Evolutionary conservation across 2,329 filamentous ascomycete genomes (phyloP).

Genomic region (Trichoderma sp.): DNA sequence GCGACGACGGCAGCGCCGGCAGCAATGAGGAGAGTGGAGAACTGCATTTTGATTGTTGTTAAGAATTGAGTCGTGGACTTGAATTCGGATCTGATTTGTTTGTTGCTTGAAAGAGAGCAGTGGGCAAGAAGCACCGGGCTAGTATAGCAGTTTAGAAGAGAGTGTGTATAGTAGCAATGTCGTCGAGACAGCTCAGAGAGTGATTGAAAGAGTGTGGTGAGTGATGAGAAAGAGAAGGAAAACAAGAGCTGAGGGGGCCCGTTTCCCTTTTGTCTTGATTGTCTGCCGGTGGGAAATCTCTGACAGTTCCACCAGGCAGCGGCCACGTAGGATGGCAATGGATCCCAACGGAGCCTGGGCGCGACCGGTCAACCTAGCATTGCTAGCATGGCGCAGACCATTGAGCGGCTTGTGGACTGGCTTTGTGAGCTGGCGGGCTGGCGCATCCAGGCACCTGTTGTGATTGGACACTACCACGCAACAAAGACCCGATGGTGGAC

Average conservation of each 20-base stretch:
- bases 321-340: constrained; percentile 16
- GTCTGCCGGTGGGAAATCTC: constrained; percentile 16
- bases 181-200: constrained; percentile 14
- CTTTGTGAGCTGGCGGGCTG: constrained; percentile 12
- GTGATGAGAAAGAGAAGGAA: background rate
- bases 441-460: constrained; percentile 22
- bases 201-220: constrained; percentile 12
- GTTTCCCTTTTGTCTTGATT: constrained; percentile 15
- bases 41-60: constrained; percentile 42
- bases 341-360: constrained; percentile 14
- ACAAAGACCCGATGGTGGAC: constrained; percentile 20
- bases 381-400: constrained; percentile 16
- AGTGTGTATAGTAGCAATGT: constrained; percentile 1
- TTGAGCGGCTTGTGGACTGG: constrained; percentile 18
- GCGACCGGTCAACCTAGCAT: constrained; percentile 11
- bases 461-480: constrained; percentile 23
- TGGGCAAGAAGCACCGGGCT: constrained; percentile 11
- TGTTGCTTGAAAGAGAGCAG: constrained; percentile 4
- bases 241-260: background rate
- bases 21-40: constrained; percentile 42
- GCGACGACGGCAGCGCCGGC: constrained; percentile 34
- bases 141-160: background rate
- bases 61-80: background rate
- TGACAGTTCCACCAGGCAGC: constrained; percentile 18
- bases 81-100: background rate